Conservation (phyloP, 1,284 basidiomycete species). For the Pyrrhoderma noxium region DNA sequence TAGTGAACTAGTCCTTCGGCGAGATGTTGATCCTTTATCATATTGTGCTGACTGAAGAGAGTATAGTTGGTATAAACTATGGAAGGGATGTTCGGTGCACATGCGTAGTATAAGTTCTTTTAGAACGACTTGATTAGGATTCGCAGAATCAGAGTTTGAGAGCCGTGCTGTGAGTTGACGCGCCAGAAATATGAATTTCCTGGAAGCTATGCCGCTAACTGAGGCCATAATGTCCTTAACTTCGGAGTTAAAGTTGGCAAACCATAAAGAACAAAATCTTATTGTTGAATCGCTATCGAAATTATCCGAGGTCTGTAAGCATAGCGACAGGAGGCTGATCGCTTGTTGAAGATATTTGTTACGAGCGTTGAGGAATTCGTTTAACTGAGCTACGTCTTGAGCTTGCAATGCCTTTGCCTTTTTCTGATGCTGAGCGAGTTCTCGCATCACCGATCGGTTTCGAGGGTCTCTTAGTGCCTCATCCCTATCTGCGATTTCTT, state of each 20-base stretch:
- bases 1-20: constrained; percentile 25
- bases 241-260: constrained; percentile 68
- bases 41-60: constrained; percentile 45
- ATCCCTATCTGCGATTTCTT: constrained; percentile 50
- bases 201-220: constrained; percentile 55
- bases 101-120: constrained; percentile 67
- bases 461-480: constrained; percentile 33
- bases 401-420: constrained; percentile 37
- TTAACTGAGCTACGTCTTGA: constrained; percentile 56
- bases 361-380: constrained; percentile 51
- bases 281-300: constrained; percentile 77
- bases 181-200: constrained; percentile 85
- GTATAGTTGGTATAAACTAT: constrained; percentile 87
- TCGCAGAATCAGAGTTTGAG: constrained; percentile 34
- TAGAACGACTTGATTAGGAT: constrained; percentile 57
- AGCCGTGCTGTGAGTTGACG: constrained; percentile 91
- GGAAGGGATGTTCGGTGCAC: constrained; percentile 89
- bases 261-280: constrained; percentile 87
- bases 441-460: constrained; percentile 14
- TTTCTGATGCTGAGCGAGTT: constrained; percentile 12
- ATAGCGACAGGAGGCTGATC: constrained; percentile 77
- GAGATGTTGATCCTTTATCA: constrained; percentile 10
- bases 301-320: constrained; percentile 60
- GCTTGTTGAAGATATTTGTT: constrained; percentile 67
- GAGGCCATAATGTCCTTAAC: constrained; percentile 12